Percentiles rank a stretch among this genome's conserved stretches.
These are phyloP conservation scores for Syzygium syzygioides DNA, from an alignment of 441 rosid genomes.

Conservation along the genomic window DNA sequence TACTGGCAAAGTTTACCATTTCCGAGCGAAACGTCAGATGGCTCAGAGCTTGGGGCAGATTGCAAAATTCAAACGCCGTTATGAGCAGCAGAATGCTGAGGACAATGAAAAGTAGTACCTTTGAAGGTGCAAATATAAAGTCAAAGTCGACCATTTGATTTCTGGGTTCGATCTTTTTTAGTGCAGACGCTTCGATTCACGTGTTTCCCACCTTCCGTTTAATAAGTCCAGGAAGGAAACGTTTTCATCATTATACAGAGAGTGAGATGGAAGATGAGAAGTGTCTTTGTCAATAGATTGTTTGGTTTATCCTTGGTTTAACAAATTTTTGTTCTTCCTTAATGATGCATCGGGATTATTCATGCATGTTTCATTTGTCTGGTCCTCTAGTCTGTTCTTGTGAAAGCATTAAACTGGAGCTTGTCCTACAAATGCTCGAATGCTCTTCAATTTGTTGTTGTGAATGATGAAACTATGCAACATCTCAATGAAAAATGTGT, in stretches of 20 bases:
- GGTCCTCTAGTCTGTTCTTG: not conserved
- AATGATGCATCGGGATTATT: not conserved
- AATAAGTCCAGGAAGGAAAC: not conserved
- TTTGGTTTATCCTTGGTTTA: not conserved
- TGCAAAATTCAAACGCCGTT: slow-evolving; percentile 78
- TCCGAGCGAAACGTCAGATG: slow-evolving; percentile 84
- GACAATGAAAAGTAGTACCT: slow-evolving; percentile 26
- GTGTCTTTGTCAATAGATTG: not conserved
- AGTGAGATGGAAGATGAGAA: not conserved
- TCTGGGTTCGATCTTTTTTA: not conserved
- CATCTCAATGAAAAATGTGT: not conserved
- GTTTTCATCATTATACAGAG: not conserved
- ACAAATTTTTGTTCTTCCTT: not conserved
- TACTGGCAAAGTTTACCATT: slow-evolving; percentile 81
- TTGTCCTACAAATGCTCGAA: not conserved
- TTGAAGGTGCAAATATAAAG: not conserved
- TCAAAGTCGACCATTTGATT: not conserved
- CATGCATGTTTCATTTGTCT: not conserved
- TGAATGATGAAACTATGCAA: not conserved
- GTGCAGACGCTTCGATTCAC: not conserved
- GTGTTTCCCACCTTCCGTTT: not conserved
- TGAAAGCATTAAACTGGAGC: not conserved
- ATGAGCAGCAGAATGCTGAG: slow-evolving; percentile 44
- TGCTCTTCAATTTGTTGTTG: not conserved
- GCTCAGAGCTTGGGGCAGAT: slow-evolving; percentile 81